phyloP scores from a whole-genome alignment of 768 basidiomycete genomes.

The Rhodocollybia butyracea region DNA sequence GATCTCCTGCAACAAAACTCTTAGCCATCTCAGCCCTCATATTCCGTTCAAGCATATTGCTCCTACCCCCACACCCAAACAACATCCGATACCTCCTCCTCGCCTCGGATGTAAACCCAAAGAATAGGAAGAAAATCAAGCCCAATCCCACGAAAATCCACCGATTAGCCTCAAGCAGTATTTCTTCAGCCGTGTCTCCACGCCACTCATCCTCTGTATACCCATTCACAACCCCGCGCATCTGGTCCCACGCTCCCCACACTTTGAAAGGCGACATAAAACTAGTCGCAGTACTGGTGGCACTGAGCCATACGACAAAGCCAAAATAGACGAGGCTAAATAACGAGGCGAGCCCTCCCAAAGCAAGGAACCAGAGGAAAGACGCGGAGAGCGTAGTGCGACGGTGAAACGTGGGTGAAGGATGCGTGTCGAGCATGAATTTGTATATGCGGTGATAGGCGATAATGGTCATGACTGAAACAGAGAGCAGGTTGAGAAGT shows the following conservation, averaged over 20 bases:
- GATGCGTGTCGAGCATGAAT: background rate
- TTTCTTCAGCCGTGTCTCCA: background rate
- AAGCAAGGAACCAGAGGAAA: conserved; percentile 3
- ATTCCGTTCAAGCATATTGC: background rate
- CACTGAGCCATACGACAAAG: background rate
- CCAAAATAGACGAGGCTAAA: background rate
- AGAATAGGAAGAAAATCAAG: conserved; percentile 1
- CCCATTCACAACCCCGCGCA: background rate
- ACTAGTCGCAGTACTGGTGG: background rate
- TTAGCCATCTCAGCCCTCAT: background rate
- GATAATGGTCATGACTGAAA: background rate
- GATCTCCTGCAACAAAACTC: background rate
- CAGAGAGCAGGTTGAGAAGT: background rate
- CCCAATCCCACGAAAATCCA: conserved; percentile 7
- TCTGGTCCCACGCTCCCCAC: background rate
- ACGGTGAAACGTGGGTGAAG: background rate
- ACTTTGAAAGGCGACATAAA: background rate
- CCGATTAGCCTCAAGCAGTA: conserved; percentile 4
- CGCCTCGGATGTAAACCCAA: conserved; percentile 4
- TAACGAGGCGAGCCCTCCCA: background rate
- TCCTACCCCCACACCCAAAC: background rate
- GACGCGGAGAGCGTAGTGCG: background rate
- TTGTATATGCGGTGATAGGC: conserved; percentile 3
- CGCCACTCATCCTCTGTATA: background rate
- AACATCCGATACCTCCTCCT: conserved; percentile 1